phyloP scores from a whole-genome alignment of 2,329 filamentous ascomycete genomes.

The Conoideocrella luteorostrata region DNA sequence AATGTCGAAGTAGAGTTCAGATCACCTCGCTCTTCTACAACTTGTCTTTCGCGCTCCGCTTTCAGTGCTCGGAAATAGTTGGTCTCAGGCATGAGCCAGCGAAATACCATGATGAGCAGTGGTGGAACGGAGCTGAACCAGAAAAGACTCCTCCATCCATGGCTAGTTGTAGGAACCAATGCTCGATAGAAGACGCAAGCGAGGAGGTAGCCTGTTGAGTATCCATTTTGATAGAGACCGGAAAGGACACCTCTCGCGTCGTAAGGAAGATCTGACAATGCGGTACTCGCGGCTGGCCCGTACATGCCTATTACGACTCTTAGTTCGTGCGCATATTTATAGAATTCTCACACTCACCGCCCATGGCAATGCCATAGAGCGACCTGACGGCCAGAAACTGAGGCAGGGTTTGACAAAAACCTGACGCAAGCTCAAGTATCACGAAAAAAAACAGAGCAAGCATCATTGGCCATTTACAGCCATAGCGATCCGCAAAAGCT shows the following conservation, averaged over 20 bases:
- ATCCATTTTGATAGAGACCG: not conserved
- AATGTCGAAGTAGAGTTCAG: too few species aligned
- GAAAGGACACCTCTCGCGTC: not conserved
- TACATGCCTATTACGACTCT: not conserved
- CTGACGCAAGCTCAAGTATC: not conserved
- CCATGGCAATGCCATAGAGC: not conserved
- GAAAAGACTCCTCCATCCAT: not conserved
- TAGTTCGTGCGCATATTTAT: too few species aligned
- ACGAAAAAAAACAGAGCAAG: not conserved
- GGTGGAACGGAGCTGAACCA: not conserved
- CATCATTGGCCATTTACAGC: not conserved
- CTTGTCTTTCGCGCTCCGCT: not conserved
- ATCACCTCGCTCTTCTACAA: not conserved
- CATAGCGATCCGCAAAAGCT: not conserved
- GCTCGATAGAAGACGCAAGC: not conserved
- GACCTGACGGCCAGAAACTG: not conserved
- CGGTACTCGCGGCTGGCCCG: not conserved
- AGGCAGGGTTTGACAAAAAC: not conserved
- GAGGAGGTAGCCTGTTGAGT: not conserved
- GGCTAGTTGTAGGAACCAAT: not conserved
- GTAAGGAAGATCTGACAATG: not conserved
- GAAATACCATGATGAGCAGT: not conserved
- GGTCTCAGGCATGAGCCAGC: not conserved
- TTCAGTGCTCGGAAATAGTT: not conserved
- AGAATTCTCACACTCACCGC: not conserved